A percentile compares a stretch with the other conserved stretches of the same genome.
Evolutionary conservation across 2,329 filamentous ascomycete species (phyloP).

Genomic region (Colletotrichum camelliae): DNA sequence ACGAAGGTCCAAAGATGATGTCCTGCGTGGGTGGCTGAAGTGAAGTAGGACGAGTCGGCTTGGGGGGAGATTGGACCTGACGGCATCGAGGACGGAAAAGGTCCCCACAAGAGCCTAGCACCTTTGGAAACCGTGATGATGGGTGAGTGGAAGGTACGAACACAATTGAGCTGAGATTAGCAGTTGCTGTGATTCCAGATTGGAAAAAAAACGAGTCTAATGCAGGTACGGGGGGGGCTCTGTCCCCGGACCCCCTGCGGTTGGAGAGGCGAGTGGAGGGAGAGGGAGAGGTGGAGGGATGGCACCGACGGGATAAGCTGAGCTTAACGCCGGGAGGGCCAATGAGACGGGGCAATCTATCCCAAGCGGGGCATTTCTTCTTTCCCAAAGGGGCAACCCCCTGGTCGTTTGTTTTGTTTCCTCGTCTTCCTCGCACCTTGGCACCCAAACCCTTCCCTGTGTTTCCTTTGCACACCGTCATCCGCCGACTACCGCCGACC

Average conservation of each 20-base stretch:
- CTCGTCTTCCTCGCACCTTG: not conserved
- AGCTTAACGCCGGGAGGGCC: slow-evolving; percentile 1
- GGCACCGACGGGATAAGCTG: not conserved
- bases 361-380: not conserved
- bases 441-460: not conserved
- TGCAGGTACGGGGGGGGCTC: slow-evolving; percentile 9
- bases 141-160: not conserved
- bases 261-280: not conserved
- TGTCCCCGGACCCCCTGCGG: not conserved
- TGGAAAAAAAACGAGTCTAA: not conserved
- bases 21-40: not conserved
- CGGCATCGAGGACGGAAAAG: not conserved
- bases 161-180: not conserved
- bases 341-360: not conserved
- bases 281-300: not conserved
- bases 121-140: not conserved
- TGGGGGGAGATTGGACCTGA: not conserved
- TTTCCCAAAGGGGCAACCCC: not conserved
- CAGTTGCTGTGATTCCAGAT: not conserved
- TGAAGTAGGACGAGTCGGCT: not conserved
- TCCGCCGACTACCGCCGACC: not conserved
- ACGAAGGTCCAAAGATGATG: not conserved
- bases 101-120: not conserved
- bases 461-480: not conserved
- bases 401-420: slow-evolving; percentile 7